These are phyloP conservation scores for Bolboschoenus planiculmis DNA, from an alignment of 176 grass and related monocot species.

Conservation along the genomic window DNA sequence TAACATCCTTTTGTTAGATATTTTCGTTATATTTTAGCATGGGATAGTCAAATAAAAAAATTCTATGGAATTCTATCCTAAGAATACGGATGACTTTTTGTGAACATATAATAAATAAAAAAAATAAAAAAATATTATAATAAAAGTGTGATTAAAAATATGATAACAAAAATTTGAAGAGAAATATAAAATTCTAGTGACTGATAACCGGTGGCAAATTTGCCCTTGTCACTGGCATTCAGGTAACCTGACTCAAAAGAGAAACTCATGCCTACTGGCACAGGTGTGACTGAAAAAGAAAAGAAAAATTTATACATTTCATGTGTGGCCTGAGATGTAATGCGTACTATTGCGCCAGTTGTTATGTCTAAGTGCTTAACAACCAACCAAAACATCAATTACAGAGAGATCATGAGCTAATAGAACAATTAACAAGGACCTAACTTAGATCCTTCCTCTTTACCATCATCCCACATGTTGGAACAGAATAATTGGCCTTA, in stretches of 20 bases:
- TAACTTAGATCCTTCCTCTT: not conserved
- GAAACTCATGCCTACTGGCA: not conserved
- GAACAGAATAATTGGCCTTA: not conserved
- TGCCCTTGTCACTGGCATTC: not conserved
- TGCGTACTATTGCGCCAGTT: not conserved
- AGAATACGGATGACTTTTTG: not conserved
- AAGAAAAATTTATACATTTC: not conserved
- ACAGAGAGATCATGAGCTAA: not conserved
- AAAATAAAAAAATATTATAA: not conserved
- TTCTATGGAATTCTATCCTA: not conserved
- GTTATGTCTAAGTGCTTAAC: not conserved
- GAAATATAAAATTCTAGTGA: not conserved
- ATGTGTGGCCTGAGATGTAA: not conserved
- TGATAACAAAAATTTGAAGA: not conserved
- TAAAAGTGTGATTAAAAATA: not conserved
- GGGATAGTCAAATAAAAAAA: not conserved
- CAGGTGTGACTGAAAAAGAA: not conserved
- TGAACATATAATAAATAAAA: not conserved
- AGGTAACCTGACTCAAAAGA: not conserved
- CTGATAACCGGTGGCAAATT: not conserved
- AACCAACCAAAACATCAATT: conserved; percentile 5
- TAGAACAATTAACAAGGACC: not conserved
- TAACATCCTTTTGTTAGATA: not conserved
- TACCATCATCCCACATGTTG: not conserved
- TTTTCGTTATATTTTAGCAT: not conserved